These are phyloP conservation scores for Viola pubescens DNA, from an alignment of 441 rosid genomes.

Conservation along the genomic window DNA sequence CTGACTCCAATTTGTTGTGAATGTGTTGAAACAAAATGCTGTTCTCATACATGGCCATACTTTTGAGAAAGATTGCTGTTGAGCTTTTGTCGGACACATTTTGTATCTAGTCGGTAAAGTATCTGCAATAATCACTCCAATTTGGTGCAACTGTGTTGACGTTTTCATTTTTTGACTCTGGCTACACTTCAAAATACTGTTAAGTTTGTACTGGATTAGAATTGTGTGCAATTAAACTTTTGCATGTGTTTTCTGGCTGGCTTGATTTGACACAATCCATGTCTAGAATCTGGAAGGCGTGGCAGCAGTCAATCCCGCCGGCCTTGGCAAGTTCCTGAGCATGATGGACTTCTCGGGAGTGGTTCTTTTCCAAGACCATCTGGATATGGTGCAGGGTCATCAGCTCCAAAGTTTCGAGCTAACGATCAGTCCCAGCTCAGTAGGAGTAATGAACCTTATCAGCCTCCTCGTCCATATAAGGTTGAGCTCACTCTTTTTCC, in stretches of 20 bases:
- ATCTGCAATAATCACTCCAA: too few species aligned
- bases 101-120: too few species aligned
- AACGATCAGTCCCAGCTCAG: conserved; percentile 58
- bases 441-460: conserved; percentile 77
- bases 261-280: not conserved
- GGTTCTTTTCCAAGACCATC: conserved; percentile 87
- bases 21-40: too few species aligned
- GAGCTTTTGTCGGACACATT: too few species aligned
- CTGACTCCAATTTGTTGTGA: too few species aligned
- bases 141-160: too few species aligned
- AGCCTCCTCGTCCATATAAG: conserved; percentile 97
- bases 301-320: conserved; percentile 65
- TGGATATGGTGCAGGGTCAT: conserved; percentile 52
- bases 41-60: too few species aligned
- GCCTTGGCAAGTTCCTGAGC: conserved; percentile 82
- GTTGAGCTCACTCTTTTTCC: conserved; percentile 29
- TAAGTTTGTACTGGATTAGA: too few species aligned
- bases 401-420: conserved; percentile 55
- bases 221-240: too few species aligned
- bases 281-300: conserved; percentile 64
- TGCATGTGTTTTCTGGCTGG: conserved; percentile 1
- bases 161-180: too few species aligned
- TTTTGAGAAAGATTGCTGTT: too few species aligned
- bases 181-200: too few species aligned
- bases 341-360: conserved; percentile 98